Evolutionary conservation across 2,329 filamentous ascomycete genomes (phyloP), one percentile per base, ranked within the genome.

Genomic region (Fusarium armeniacum): DNA sequence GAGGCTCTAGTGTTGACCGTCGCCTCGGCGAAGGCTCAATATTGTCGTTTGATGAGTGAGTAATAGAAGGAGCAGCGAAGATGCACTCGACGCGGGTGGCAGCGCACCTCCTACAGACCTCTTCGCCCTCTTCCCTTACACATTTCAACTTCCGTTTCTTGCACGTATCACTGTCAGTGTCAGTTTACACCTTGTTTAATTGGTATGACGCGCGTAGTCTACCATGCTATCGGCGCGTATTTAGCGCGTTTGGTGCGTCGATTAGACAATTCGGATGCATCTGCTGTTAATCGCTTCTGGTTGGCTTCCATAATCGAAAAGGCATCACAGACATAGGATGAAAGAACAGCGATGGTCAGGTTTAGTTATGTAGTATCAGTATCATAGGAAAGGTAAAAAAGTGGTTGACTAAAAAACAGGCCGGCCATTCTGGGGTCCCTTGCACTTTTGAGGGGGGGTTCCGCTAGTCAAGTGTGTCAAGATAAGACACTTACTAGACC

Each of bases 61-160:
- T 33, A 46, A 11, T 10, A 6, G 7, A 12, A 3, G 36, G 22
- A 0, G 26, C 20, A 7, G 45, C 33, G 24, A 62, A 62, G 3
- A 62, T 10, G 46, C 59, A 62, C 20, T 61, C 56, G 3, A 28
- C 56, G 2, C 40, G n/a, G 22, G 46, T 53, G 0, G 30, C 16
- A 12, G 30, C 38, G 22, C 59, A 62, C 16, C 59, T 62, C 20
- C 38, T 61, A 22, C 59, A 62, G 1, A 40, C 5, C 1, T 54
- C 26, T 20, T 61, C 26, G 0, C 46, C 56, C 2, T 53, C 59
- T 0, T 62, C 59, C 6, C 33, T 61, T n/a, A 61, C 40, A 35
- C 59, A 62, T n/a, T 62, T 62, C 6, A 62, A 20, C 12, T 62
- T 62, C 7, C 28, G 60, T 41, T 62, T 62, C 40, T 62, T 62